Percentiles rank a stretch among this genome's conserved stretches.
Evolutionary conservation across 345 rosid species (phyloP).

Genomic region (Balakata baccata): DNA sequence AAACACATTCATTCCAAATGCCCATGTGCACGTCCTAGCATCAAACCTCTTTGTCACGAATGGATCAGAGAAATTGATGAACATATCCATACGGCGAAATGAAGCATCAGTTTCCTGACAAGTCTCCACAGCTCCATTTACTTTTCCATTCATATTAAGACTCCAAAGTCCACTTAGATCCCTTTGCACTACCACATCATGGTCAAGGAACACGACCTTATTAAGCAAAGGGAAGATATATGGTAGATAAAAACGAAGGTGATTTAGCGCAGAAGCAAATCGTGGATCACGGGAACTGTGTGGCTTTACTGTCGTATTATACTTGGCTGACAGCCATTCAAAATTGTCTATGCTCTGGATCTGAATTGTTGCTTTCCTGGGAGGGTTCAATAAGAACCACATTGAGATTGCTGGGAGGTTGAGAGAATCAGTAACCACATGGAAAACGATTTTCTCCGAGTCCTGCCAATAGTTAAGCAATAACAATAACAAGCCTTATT

Average conservation of each 20-base stretch:
- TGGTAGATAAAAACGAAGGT: slow-evolving; percentile 34
- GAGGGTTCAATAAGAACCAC: slow-evolving; percentile 35
- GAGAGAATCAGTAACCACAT: slow-evolving; percentile 30
- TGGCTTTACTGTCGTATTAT: slow-evolving; percentile 42
- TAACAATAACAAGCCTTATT: slow-evolving; percentile 7
- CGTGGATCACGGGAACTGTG: slow-evolving; percentile 39
- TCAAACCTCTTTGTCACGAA: slow-evolving; percentile 26
- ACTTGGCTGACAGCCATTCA: slow-evolving; percentile 11
- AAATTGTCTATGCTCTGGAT: slow-evolving; percentile 29
- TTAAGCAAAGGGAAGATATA: slow-evolving; percentile 27
- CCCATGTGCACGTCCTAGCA: slow-evolving; percentile 28
- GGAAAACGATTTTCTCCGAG: slow-evolving; percentile 25
- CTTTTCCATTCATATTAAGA: slow-evolving; percentile 27
- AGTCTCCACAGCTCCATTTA: slow-evolving; percentile 33
- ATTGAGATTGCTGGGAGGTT: slow-evolving; percentile 32
- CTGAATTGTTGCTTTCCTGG: slow-evolving; percentile 25
- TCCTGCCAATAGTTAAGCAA: slow-evolving; percentile 27
- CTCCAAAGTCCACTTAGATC: slow-evolving; percentile 27
- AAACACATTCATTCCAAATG: slow-evolving; percentile 35
- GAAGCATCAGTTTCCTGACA: slow-evolving; percentile 39
- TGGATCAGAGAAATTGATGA: slow-evolving; percentile 32
- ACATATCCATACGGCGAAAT: slow-evolving; percentile 23
- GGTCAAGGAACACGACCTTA: slow-evolving; percentile 31
- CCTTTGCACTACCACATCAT: slow-evolving; percentile 28
- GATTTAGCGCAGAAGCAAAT: slow-evolving; percentile 25